phyloP scores from a whole-genome alignment of 768 basidiomycete species.

The Podaxis mareebaensis region DNA sequence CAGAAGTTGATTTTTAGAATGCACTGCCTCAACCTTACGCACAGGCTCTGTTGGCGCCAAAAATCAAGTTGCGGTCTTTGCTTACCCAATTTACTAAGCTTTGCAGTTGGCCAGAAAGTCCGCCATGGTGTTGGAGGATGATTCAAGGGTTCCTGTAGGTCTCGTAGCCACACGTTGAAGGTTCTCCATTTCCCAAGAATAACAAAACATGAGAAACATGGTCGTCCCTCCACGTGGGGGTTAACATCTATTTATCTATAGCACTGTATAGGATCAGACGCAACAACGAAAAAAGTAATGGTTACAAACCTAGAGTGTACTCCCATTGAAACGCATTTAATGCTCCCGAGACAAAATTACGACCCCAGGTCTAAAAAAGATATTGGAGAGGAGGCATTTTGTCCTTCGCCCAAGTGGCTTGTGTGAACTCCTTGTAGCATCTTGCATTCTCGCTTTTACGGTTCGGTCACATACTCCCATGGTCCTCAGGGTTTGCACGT shows the following conservation, averaged over 20 bases:
- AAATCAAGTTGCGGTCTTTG: background rate
- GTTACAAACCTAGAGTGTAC: background rate
- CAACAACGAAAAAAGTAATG: background rate
- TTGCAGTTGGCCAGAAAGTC: background rate
- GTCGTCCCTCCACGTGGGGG: constrained; percentile 9
- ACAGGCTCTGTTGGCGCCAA: background rate
- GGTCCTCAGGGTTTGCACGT: background rate
- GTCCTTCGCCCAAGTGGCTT: background rate
- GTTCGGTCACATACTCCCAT: background rate
- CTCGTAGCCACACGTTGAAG: background rate
- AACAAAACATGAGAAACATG: constrained; percentile 12
- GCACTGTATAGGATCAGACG: background rate
- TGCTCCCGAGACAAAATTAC: constrained; percentile 8
- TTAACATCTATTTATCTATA: constrained; percentile 14
- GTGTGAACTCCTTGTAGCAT: background rate
- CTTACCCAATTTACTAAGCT: background rate
- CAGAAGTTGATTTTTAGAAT: background rate
- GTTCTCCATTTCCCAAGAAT: constrained; percentile 8
- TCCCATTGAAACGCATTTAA: background rate
- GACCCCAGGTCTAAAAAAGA: background rate
- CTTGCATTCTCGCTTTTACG: background rate
- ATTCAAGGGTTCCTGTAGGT: background rate
- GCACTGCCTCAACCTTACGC: background rate
- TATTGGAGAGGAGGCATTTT: background rate
- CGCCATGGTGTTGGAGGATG: background rate